Conservation (phyloP, 352 stramenopile species). For the Elongisporangium anandrum region DNA sequence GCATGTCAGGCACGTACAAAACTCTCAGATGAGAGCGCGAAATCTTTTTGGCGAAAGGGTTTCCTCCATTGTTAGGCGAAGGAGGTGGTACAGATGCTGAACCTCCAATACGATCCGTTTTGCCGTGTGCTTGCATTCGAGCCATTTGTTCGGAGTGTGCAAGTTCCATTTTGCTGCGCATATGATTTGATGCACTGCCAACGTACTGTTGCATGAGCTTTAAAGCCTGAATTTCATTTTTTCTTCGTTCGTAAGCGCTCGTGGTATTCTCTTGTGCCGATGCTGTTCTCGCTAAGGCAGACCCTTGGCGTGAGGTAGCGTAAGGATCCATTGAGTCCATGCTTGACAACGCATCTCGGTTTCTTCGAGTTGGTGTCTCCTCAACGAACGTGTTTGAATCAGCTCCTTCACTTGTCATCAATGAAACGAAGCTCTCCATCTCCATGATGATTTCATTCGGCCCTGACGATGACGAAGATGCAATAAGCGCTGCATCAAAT, state of each 20-base stretch:
- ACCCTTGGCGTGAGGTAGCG: constrained; percentile 15
- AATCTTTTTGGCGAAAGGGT: constrained; percentile 52
- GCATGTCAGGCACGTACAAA: constrained; percentile 62
- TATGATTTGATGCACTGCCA: constrained; percentile 83
- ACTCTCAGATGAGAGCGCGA: constrained; percentile 53
- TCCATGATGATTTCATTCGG: constrained; percentile 47
- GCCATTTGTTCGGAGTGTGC: constrained; percentile 74
- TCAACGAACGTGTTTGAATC: constrained; percentile 14
- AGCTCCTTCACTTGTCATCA: constrained; percentile 25
- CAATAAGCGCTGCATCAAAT: constrained; percentile 77
- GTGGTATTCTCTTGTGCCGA: neutral
- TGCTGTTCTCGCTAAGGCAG: constrained; percentile 4
- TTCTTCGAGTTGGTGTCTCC: constrained; percentile 18
- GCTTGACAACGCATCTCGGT: constrained; percentile 52
- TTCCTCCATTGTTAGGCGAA: constrained; percentile 18
- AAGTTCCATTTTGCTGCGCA: constrained; percentile 86
- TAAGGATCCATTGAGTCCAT: constrained; percentile 69
- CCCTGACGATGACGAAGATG: constrained; percentile 44
- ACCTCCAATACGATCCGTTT: constrained; percentile 25
- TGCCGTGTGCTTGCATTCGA: constrained; percentile 49
- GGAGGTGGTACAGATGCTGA: constrained; percentile 16
- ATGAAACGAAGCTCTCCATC: constrained; percentile 38
- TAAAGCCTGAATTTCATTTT: constrained; percentile 72
- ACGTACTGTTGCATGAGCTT: constrained; percentile 89
- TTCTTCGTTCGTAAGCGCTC: constrained; percentile 54